Base-by-base conservation (phyloP, 2,329 filamentous ascomycete species). In the Plenodomus tracheiphilus region DNA sequence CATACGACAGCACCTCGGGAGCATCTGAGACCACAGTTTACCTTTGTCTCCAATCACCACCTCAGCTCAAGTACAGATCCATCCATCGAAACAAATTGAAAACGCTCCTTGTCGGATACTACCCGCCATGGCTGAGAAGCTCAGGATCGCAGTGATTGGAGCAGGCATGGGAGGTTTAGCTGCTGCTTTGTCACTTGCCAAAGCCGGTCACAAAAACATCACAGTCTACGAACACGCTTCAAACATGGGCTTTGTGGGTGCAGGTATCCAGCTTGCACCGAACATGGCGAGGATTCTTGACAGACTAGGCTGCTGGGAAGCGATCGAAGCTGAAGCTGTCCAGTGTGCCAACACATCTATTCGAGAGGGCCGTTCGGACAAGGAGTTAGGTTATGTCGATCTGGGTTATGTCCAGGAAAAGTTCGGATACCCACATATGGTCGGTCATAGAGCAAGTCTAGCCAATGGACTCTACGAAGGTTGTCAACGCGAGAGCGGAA, bases 191-290 rank as follows among this genome's bases (percentile, higher is more conserved):
- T 83, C 88, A 11, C 80, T 93, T 30, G 88, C 89, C 35, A 87
- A 87, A 73, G 84, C 85, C 61, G 89, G 89, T 7, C 92, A 93
- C 73, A 82, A 78, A 56, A 76, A 87, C 48, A 86, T 93, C 62
- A 78, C 86, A 46, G 83, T 93, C 42, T 93, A 85, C 68, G 89
- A 93, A 68, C 82, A 80, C 30, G 88, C 88, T 0, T 82, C 85
- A 4, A 82, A 84, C 56, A 79, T 93, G 3, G 89, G 89, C 4
- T 93, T 93, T 61, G 88, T 93, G 1, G 90, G 90, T 19, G 90
- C 90, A 1, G 90, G 90, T 4, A 93, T 94, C 57, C 90, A 95
- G 68, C 79, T 93, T 49, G 88, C 89, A 0, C 89, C 89, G 0
- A 95, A 94, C 58, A 88, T 93, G 81, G 85, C 86, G 3, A 82